Evolutionary conservation across 1,139 yeast genomes (phyloP), one percentile per base, ranked within the genome.

Genomic region (Pichia cactophila): DNA sequence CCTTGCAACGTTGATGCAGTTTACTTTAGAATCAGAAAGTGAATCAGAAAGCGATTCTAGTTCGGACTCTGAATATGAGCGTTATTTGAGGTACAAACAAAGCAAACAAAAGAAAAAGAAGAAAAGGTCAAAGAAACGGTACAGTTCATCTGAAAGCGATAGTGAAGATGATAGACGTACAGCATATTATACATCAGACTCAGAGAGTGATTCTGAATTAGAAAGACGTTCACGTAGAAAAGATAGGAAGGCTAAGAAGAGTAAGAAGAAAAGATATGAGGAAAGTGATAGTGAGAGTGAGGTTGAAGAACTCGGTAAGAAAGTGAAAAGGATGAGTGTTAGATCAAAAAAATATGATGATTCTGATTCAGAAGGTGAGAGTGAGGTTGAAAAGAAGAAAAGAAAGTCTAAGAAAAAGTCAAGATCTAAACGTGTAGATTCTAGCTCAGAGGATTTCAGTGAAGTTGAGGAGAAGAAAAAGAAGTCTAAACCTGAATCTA

Each of bases 1-100:
- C 23, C 40, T 47, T 29, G 37, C 49, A 5, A 41, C 49, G 2
- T 35, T 49, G 45, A 44, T 26, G 48, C 53, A 9, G 45, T 45
- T 29, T 16, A 41, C 31, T 42, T 45, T 11, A 29, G 35, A 14
- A 43, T 38, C n/a, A 26, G 33, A 31, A 14, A 20, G 5, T 31
- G 42, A 33, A 20, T n/a, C 23, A 3, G 39, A 36, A 36, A 12
- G n/a, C 5, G 42, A 46, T 1, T 20, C 17, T n/a, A 42, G 43
- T 14, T 20, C 31, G 20, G 41, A 43, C 20, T 35, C 38, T 8
- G 42, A 43, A 2, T 17, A 35, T 26, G 46, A 41, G 9, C 20
- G 39, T 16, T 36, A 36, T 16, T 12, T 26, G 31, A 16, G 23
- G 8, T 9, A 38, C 11, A 26, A 17, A 17, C 4, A n/a, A 26